phyloP scores from a whole-genome alignment of 805 yeast genomes.

The Lachancea mirantina region DNA sequence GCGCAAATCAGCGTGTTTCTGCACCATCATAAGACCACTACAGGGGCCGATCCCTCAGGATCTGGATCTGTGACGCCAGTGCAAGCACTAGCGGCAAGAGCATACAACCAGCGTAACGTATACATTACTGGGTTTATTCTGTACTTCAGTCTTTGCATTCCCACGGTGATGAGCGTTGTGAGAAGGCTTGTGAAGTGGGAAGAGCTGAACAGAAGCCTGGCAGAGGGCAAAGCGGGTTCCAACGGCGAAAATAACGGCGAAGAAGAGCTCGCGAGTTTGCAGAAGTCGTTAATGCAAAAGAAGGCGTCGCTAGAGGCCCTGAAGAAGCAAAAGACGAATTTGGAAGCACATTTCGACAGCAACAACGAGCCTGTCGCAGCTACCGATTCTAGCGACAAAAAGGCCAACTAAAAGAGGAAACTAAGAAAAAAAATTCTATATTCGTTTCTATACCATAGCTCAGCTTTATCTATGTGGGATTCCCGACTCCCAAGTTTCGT shows the following conservation, averaged over 20 bases:
- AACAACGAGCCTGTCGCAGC: constrained; percentile 22
- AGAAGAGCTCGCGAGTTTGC: constrained; percentile 32
- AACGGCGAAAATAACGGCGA: constrained; percentile 13
- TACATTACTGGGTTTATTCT: constrained; percentile 58
- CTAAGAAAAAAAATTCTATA: no score
- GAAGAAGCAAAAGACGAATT: constrained; percentile 44
- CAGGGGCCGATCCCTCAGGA: constrained; percentile 10
- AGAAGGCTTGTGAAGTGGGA: constrained; percentile 45
- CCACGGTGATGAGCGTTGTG: constrained; percentile 46
- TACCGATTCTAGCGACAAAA: constrained; percentile 14
- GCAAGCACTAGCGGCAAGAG: constrained; percentile 51
- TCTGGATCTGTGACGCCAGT: constrained; percentile 32
- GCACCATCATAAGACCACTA: constrained; percentile 25
- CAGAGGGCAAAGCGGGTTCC: constrained; percentile 12
- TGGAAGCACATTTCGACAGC: constrained; percentile 43
- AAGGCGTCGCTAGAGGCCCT: constrained; percentile 41
- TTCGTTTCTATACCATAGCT: constrained; percentile 2
- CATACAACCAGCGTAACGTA: constrained; percentile 56
- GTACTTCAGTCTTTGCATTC: constrained; percentile 47
- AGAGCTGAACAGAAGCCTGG: constrained; percentile 24
- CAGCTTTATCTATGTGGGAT: constrained; percentile 17
- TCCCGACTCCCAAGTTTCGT: constrained; percentile 64
- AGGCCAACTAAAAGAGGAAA: constrained; percentile 24
- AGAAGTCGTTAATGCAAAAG: constrained; percentile 34
- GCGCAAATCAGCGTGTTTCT: constrained; percentile 28